These are phyloP conservation scores for Dothidotthia symphoricarpi DNA, from an alignment of 2,329 filamentous ascomycete genomes.

Conservation along the genomic window DNA sequence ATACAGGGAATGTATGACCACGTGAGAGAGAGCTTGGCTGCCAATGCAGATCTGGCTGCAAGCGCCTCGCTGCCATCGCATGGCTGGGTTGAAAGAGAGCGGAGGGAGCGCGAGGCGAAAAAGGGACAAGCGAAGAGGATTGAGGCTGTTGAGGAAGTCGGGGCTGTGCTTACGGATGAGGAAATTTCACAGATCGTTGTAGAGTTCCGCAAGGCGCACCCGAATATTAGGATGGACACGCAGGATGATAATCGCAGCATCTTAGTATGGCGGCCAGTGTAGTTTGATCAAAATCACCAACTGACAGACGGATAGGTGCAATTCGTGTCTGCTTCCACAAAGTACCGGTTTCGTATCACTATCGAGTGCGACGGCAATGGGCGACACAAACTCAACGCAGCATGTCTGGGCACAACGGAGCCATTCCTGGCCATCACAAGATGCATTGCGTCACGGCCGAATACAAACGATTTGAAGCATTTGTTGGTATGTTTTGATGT, in stretches of 20 bases:
- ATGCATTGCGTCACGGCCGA: constrained; percentile 35
- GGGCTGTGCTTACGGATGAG: constrained; percentile 15
- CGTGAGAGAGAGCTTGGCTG: constrained; percentile 36
- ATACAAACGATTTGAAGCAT: constrained; percentile 31
- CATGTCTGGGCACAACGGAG: constrained; percentile 32
- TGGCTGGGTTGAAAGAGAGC: constrained; percentile 41
- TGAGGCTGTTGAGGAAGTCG: constrained; percentile 10
- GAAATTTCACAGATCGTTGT: constrained; percentile 24
- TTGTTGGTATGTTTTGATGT: constrained; percentile 30
- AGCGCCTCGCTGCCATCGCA: constrained; percentile 35
- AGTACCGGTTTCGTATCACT: constrained; percentile 28
- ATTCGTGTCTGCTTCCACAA: constrained; percentile 25
- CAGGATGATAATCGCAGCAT: constrained; percentile 26
- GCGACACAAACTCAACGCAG: constrained; percentile 26
- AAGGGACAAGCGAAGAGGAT: constrained; percentile 8
- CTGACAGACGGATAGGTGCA: constrained; percentile 19
- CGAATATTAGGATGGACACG: constrained; percentile 30
- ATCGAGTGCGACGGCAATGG: constrained; percentile 29
- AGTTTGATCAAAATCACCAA: not conserved
- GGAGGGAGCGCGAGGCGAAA: constrained; percentile 16
- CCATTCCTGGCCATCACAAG: constrained; percentile 32
- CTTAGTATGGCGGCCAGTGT: constrained; percentile 15
- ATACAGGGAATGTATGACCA: constrained; percentile 38
- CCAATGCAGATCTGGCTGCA: constrained; percentile 40
- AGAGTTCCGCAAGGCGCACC: constrained; percentile 25